phyloP scores from a whole-genome alignment of 2,329 filamentous ascomycete genomes.

The Colletotrichum scovillei region DNA sequence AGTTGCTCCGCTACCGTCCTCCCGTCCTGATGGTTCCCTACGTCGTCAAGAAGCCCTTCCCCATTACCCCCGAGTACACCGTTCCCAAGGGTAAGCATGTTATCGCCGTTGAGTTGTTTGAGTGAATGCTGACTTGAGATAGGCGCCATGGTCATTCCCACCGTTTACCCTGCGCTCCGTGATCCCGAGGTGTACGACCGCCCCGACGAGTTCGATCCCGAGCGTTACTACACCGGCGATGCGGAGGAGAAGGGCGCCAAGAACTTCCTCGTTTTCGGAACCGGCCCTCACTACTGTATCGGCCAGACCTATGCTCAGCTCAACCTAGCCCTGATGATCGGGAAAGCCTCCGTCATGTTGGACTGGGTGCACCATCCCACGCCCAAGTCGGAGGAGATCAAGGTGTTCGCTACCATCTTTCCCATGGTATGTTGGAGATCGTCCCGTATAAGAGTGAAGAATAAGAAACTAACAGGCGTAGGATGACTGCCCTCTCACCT shows the following conservation, averaged over 20 bases:
- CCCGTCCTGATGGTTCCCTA: conserved; percentile 98
- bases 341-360: conserved; percentile 87
- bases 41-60: conserved; percentile 93
- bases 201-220: conserved; percentile 89
- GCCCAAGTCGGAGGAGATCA: conserved; percentile 88
- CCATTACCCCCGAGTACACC: conserved; percentile 88
- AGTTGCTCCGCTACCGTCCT: conserved; percentile 92
- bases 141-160: conserved; percentile 94
- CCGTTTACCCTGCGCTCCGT: conserved; percentile 89
- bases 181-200: conserved; percentile 93
- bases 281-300: conserved; percentile 95
- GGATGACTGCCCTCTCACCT: conserved; percentile 87
- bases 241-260: conserved; percentile 88
- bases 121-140: conserved; percentile 1
- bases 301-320: conserved; percentile 92
- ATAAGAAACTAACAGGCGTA: conserved; percentile 48
- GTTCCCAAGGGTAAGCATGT: conserved; percentile 78
- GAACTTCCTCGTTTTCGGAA: conserved; percentile 97
- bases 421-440: conserved; percentile 76
- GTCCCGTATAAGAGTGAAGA: conserved; percentile 21
- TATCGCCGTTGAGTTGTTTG: not conserved
- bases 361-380: conserved; percentile 94
- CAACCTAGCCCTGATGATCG: conserved; percentile 89
- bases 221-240: conserved; percentile 90
- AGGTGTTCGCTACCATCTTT: conserved; percentile 98